Evolutionary conservation across 2,329 filamentous ascomycete genomes (phyloP).

Genomic region (Penicillium fuscoglaucum): DNA sequence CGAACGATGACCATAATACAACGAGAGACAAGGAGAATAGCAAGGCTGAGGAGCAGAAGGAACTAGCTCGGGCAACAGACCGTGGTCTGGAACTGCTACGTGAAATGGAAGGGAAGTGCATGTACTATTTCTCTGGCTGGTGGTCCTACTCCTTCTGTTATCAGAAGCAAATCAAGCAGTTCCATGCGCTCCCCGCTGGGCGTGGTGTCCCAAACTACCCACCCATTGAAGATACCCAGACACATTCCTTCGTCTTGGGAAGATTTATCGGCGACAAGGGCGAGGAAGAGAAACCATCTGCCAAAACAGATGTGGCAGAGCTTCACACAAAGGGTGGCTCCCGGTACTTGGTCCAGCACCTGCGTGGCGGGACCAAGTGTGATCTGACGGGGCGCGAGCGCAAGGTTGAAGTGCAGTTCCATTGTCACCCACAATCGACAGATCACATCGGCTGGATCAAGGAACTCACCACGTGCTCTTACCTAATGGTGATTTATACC

Average conservation of each 20-base stretch:
- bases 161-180: conserved; percentile 82
- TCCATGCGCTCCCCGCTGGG: conserved; percentile 74
- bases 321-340: conserved; percentile 80
- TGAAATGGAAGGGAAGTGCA: conserved; percentile 74
- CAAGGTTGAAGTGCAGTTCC: conserved; percentile 77
- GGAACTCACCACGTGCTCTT: conserved; percentile 85
- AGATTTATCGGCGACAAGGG: conserved; percentile 45
- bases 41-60: conserved; percentile 73
- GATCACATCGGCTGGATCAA: conserved; percentile 90
- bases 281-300: conserved; percentile 35
- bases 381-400: conserved; percentile 80
- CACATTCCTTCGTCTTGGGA: conserved; percentile 76
- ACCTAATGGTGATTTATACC: conserved; percentile 90
- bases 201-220: conserved; percentile 67
- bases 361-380: conserved; percentile 78
- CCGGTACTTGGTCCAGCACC: conserved; percentile 79
- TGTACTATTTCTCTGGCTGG: conserved; percentile 85
- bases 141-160: conserved; percentile 98
- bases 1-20: conserved; percentile 63
- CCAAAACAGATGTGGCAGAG: conserved; percentile 55
- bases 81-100: conserved; percentile 78
- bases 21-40: conserved; percentile 58
- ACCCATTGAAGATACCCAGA: conserved; percentile 73
- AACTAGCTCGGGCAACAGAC: conserved; percentile 72
- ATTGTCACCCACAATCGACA: conserved; percentile 73